Evolutionary conservation across 768 basidiomycete genomes (phyloP).

Genomic region (Mycena kentingensis): DNA sequence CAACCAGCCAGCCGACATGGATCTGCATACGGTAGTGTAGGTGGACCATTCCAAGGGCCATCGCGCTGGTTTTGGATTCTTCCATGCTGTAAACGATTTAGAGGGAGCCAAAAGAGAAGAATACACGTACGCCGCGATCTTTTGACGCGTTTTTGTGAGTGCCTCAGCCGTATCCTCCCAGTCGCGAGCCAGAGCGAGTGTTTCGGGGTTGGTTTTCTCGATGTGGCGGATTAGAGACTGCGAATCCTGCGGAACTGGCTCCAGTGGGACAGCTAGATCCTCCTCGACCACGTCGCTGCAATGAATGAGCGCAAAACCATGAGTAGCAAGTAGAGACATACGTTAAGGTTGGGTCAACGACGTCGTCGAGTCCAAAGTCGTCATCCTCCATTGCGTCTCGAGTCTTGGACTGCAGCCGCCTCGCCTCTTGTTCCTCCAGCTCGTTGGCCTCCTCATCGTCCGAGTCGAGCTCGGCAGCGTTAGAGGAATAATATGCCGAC

Average conservation of each 20-base stretch:
- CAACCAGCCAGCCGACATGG: not conserved
- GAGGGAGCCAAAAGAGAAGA: not conserved
- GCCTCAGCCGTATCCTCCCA: conserved; percentile 71
- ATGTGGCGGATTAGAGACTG: conserved; percentile 62
- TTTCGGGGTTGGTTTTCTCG: conserved; percentile 76
- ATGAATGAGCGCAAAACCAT: not conserved
- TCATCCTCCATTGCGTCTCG: conserved; percentile 71
- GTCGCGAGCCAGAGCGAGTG: conserved; percentile 78
- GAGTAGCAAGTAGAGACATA: conserved; percentile 1
- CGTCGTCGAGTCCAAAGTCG: conserved; percentile 83
- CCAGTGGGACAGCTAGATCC: conserved; percentile 34
- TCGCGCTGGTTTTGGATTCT: conserved; percentile 48
- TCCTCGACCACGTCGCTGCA: conserved; percentile 41
- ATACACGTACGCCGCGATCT: conserved; percentile 59
- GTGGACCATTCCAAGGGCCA: conserved; percentile 71
- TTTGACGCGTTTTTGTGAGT: conserved; percentile 53
- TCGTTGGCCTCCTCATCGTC: conserved; percentile 89
- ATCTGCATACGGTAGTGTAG: conserved; percentile 81
- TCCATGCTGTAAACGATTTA: conserved; percentile 36
- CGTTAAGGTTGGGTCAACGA: conserved; percentile 35
- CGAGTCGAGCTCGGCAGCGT: conserved; percentile 76
- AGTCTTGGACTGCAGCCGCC: conserved; percentile 72
- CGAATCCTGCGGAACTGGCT: conserved; percentile 55
- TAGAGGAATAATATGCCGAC: conserved; percentile 84
- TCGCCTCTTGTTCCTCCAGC: conserved; percentile 87